Base-by-base conservation (phyloP, 1,284 basidiomycete genomes). In the Fomitiporia mediterranea region DNA sequence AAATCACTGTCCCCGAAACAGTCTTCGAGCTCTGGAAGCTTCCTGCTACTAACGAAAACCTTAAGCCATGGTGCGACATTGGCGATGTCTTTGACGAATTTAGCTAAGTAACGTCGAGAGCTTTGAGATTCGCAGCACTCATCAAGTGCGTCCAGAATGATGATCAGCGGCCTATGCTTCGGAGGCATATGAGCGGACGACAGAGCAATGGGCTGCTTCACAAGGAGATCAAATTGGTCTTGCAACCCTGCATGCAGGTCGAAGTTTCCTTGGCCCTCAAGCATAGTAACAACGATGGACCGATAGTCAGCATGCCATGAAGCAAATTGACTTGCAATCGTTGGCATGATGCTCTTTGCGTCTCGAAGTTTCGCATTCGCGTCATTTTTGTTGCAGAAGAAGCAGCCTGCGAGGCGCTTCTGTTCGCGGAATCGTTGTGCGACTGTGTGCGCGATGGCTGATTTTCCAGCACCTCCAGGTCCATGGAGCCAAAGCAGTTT, bases 401-500 rank as follows among this genome's bases (percentile, higher is more conserved):
- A 54, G 34, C 37, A 43, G 3, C 61, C 62, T 11, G 69, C 68
- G 6, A 72, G 68, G 39, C 62, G 64, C 8, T 63, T 62, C 2
- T 67, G 57, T 0, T 68, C 59, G 17, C 65, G 59, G 28, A 65
- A 65, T 27, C 66, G 57, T 44, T 68, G 62, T 43, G 68, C 68
- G 4, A 69, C 56, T 0, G 70, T 69, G 0, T 63, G 69, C 4
- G 69, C 55, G 17, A 70, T 62, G 0, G 70, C 63, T 35, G 67
- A 70, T 60, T 70, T 70, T 8, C 70, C 69, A 13, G 68, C 51
- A 13, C 70, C 69, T 0, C 69, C 69, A 35, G 68, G 63, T 3
- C 67, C 70, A 19, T 68, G 61, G 19, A 70, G 40, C 70, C 69
- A 72, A 27, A 68, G 70, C 4, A 72, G 48, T 15, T 62, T 69